Percentiles rank a stretch among this genome's conserved stretches.
Evolutionary conservation across 2,329 filamentous ascomycete genomes (phyloP).

Genomic region (Samsoniella hepiali): DNA sequence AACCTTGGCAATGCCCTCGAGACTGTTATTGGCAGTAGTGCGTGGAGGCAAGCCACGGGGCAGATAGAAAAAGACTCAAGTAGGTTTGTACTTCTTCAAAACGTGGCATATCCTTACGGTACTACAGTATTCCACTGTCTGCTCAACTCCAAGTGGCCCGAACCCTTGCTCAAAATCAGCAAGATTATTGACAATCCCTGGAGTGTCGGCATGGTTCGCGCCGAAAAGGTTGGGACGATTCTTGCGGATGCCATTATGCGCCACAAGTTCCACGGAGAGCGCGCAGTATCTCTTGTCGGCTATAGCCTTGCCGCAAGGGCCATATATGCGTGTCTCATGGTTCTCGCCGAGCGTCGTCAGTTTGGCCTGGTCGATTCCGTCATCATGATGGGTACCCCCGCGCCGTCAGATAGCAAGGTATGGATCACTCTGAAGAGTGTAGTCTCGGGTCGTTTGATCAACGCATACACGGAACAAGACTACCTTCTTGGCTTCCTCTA

Average conservation of each 20-base stretch:
- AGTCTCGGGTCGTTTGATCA: conserved; percentile 80
- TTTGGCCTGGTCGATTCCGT: conserved; percentile 87
- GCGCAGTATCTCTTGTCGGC: conserved; percentile 75
- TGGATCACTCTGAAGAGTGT: conserved; percentile 78
- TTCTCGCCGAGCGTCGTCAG: conserved; percentile 72
- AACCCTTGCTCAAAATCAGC: conserved; percentile 62
- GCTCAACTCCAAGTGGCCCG: conserved; percentile 59
- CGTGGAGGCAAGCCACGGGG: conserved; percentile 69
- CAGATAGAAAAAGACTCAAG: conserved; percentile 46
- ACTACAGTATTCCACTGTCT: conserved; percentile 51
- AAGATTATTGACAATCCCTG: conserved; percentile 80
- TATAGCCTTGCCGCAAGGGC: conserved; percentile 79
- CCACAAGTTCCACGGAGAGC: conserved; percentile 72
- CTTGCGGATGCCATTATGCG: conserved; percentile 81
- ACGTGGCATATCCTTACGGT: conserved; percentile 18
- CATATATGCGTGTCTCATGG: conserved; percentile 80
- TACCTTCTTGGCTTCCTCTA: conserved; percentile 87
- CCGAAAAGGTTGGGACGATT: conserved; percentile 67
- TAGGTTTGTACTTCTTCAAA: conserved; percentile 32
- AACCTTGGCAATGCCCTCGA: conserved; percentile 77
- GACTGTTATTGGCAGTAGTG: conserved; percentile 71
- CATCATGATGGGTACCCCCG: conserved; percentile 78
- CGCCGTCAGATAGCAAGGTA: conserved; percentile 65
- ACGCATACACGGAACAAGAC: conserved; percentile 84
- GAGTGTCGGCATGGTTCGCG: conserved; percentile 69